phyloP scores from a whole-genome alignment of 306 rosid species.

The Pyrus betulifolia region DNA sequence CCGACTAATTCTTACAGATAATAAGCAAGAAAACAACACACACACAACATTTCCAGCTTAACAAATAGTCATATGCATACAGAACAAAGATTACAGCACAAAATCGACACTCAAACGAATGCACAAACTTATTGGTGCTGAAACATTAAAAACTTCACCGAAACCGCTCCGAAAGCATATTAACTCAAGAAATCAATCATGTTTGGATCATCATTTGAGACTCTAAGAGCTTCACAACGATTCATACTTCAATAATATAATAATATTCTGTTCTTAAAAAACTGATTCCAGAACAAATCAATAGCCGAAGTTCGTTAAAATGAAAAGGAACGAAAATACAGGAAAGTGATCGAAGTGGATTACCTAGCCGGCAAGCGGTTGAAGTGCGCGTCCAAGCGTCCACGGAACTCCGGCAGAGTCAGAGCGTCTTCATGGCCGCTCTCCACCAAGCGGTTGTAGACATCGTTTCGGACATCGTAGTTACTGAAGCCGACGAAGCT shows the following conservation, averaged over 20 bases:
- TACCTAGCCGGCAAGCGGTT: slow-evolving; percentile 93
- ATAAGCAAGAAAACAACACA: neutral
- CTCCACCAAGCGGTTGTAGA: slow-evolving; percentile 67
- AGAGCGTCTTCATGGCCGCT: slow-evolving; percentile 55
- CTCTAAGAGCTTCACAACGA: neutral
- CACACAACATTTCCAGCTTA: neutral
- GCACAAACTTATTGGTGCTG: neutral
- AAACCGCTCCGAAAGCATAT: neutral
- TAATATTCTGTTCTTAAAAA: neutral
- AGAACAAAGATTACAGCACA: neutral
- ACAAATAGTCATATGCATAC: neutral
- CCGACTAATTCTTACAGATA: neutral
- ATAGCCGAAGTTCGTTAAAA: neutral
- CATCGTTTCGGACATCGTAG: slow-evolving; percentile 72
- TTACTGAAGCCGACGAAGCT: slow-evolving; percentile 52
- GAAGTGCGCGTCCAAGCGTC: slow-evolving; percentile 82
- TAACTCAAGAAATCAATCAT: neutral
- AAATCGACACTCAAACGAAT: neutral
- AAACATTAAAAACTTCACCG: neutral
- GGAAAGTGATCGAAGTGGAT: neutral
- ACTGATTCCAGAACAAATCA: neutral
- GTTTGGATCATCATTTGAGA: neutral
- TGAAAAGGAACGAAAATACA: neutral
- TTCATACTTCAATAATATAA: neutral
- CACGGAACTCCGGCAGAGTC: slow-evolving; percentile 67